A percentile compares a stretch with the other conserved stretches of the same genome.
Evolutionary conservation across 805 yeast genomes (phyloP).

Genomic region (Lipomyces oligophaga): DNA sequence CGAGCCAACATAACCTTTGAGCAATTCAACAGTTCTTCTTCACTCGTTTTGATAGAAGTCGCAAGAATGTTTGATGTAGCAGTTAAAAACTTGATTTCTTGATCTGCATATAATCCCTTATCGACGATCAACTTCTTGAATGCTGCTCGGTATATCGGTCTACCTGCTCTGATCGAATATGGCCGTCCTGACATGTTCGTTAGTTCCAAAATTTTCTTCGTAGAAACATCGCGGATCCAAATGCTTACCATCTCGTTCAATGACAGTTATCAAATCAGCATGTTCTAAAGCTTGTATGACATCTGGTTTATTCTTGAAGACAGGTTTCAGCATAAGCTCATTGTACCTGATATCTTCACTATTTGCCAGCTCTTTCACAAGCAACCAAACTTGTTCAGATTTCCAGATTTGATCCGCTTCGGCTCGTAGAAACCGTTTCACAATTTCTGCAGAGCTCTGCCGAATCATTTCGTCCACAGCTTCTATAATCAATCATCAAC

Average conservation of each 20-base stretch:
- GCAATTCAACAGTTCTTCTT: conserved; percentile 58
- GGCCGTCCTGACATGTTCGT: conserved; percentile 36
- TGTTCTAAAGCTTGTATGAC: conserved; percentile 65
- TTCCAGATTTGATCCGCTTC: conserved; percentile 49
- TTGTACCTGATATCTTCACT: conserved; percentile 39
- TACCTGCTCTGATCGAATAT: conserved; percentile 68
- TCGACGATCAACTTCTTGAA: conserved; percentile 64
- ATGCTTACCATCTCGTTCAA: conserved; percentile 63
- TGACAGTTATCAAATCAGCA: conserved; percentile 66
- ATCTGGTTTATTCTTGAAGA: conserved; percentile 42
- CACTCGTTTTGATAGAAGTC: conserved; percentile 58
- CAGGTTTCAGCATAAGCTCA: conserved; percentile 33
- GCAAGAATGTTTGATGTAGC: conserved; percentile 57
- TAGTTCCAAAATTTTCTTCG: too few species aligned
- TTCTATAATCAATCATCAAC: conserved; percentile 35
- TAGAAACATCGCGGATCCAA: not conserved
- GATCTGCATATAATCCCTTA: conserved; percentile 49
- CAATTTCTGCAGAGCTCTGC: conserved; percentile 83
- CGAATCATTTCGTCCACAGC: conserved; percentile 76
- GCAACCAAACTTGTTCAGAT: conserved; percentile 82
- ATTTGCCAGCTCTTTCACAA: conserved; percentile 61
- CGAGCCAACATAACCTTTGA: conserved; percentile 14
- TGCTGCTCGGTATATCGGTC: conserved; percentile 80
- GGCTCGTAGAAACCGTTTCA: conserved; percentile 62
- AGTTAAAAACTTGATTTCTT: conserved; percentile 61